phyloP scores from a whole-genome alignment of 2,329 filamentous ascomycete species.

The Paecilomyces fulvus region DNA sequence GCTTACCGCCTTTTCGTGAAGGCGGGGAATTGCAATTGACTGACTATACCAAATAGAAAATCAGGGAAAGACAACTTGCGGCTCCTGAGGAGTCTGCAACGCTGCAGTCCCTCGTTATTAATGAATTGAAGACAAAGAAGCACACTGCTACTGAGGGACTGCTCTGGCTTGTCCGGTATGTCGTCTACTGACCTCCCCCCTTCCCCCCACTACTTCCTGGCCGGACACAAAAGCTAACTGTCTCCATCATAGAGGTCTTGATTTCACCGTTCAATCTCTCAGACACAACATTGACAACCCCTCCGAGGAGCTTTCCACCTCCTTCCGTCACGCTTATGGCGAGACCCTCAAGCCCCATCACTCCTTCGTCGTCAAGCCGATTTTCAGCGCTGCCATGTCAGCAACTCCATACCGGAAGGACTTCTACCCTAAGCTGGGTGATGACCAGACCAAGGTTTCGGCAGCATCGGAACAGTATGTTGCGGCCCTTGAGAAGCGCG shows the following conservation, averaged over 20 bases:
- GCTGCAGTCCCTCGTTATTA: conserved; percentile 74
- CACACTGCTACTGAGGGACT: conserved; percentile 82
- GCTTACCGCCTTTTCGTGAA: conserved; percentile 12
- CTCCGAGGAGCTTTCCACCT: conserved; percentile 67
- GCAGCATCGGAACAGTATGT: conserved; percentile 64
- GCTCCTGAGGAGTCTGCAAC: conserved; percentile 71
- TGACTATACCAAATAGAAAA: conserved; percentile 55
- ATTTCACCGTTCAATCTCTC: conserved; percentile 84
- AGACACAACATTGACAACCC: conserved; percentile 63
- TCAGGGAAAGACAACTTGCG: conserved; percentile 71
- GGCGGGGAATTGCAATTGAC: neutral
- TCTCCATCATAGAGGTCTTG: conserved; percentile 59
- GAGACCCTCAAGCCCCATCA: conserved; percentile 87
- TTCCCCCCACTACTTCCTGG: no score
- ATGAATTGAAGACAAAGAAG: conserved; percentile 85
- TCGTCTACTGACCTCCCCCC: neutral
- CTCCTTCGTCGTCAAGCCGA: conserved; percentile 77
- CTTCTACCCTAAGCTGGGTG: conserved; percentile 78
- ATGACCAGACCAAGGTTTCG: conserved; percentile 46
- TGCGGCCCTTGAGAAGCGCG: conserved; percentile 64
- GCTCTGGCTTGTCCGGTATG: conserved; percentile 80
- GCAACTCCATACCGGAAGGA: conserved; percentile 88
- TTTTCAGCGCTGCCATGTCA: conserved; percentile 89
- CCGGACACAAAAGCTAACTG: neutral
- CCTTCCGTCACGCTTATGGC: conserved; percentile 80